Evolutionary conservation across 371 early-diverging fungal species (phyloP), one percentile per base, ranked within the genome.

Genomic region (Zychaea mexicana): DNA sequence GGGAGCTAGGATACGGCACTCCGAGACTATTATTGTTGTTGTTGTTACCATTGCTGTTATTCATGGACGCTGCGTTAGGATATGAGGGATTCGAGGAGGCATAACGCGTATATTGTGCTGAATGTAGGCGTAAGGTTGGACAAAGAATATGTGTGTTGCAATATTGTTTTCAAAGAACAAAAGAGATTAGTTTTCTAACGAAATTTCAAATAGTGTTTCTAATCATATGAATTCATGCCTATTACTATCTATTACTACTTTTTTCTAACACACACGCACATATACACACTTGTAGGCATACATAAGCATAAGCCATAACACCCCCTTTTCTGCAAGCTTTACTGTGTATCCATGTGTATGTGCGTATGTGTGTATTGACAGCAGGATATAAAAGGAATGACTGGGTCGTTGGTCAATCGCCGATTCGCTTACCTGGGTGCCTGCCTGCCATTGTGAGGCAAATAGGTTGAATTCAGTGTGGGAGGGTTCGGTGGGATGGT

Each of bases 31-130:
- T 66, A 46, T 70, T 66, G 26, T 42, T 65, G 42, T 56, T 60
- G 57, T 55, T 64, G 61, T 57, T 57, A n/a, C 59, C 53, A 52
- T 77, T 71, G 55, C 27, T 39, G 60, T 31, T 31, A 54, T 59
- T 59, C 45, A n/a, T 59, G 42, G 27, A 26, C 17, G 17, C 45
- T 27, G 42, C 58, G 19, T 60, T 61, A 24, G 57, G 21, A 52
- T 68, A 57, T n/a, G 74, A 45, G 19, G 62, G 60, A 60, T 70
- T 76, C 26, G 70, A 56, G n/a, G 76, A 68, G 58, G 71, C 68
- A 67, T 80, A 80, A 66, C 81, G 81, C 77, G 77, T 64, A 58
- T 74, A 77, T 61, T 75, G 76, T 38, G 72, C 81, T 80, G 60
- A 15, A 24, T 9, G 22, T 19, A n/a, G n/a, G n/a, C n/a, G n/a